These are phyloP conservation scores for Hypoxylon sp. DNA, from an alignment of 2,329 filamentous ascomycete species.

Conservation along the genomic window DNA sequence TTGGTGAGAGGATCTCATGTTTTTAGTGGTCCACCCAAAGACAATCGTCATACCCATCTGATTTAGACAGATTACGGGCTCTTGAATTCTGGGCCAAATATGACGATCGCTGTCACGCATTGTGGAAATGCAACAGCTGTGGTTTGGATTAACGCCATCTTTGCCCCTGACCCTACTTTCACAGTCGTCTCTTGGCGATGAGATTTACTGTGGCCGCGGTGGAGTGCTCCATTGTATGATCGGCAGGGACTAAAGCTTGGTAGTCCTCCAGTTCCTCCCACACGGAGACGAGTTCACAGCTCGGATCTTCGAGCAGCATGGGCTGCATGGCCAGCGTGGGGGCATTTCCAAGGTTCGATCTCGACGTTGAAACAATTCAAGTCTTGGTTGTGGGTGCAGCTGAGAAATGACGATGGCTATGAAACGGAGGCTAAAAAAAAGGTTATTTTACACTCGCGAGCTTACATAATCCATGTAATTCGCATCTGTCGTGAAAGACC, in stretches of 20 bases:
- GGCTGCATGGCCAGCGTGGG: slow-evolving; percentile 28
- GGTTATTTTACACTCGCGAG: slow-evolving; percentile 1
- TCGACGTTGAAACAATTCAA: slow-evolving; percentile 35
- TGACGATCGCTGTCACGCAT: slow-evolving; percentile 34
- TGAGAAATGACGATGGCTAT: slow-evolving; percentile 18
- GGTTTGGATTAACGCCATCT: slow-evolving; percentile 31
- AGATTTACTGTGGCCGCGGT: slow-evolving; percentile 24
- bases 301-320: slow-evolving; percentile 11
- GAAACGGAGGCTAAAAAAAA: slow-evolving; percentile 25
- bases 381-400: slow-evolving; percentile 24
- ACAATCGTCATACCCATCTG: slow-evolving; percentile 27
- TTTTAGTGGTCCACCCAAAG: slow-evolving; percentile 23
- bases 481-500: slow-evolving; percentile 3
- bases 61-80: slow-evolving; percentile 25
- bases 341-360: slow-evolving; percentile 21
- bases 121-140: slow-evolving; percentile 34
- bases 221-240: slow-evolving; percentile 31
- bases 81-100: slow-evolving; percentile 25
- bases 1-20: slow-evolving; percentile 11
- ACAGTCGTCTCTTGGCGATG: slow-evolving; percentile 35
- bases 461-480: slow-evolving; percentile 18
- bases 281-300: slow-evolving; percentile 5
- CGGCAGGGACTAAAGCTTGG: slow-evolving; percentile 39
- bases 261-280: slow-evolving; percentile 8
- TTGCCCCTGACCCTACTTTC: slow-evolving; percentile 9